Evolutionary conservation across 345 rosid species (phyloP).

Genomic region (Heritiera fomes): DNA sequence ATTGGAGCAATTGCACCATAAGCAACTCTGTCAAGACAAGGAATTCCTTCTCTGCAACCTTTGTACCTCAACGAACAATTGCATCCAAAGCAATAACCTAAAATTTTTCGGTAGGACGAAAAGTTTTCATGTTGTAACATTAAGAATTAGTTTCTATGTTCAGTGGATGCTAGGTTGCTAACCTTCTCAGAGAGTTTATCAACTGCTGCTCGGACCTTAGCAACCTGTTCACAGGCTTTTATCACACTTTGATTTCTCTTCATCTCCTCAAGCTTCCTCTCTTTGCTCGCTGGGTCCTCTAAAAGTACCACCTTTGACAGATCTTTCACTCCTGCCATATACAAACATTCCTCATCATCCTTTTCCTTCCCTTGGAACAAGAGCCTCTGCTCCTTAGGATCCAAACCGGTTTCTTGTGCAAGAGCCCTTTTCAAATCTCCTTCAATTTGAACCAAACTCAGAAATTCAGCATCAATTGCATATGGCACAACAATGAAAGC

Average conservation of each 20-base stretch:
- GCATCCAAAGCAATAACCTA: conserved; percentile 50
- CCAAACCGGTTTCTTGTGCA: conserved; percentile 42
- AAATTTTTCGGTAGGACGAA: background rate
- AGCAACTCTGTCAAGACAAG: conserved; percentile 48
- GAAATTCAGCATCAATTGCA: conserved; percentile 22
- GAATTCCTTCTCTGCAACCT: conserved; percentile 44
- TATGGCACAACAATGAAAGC: background rate
- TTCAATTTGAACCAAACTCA: conserved; percentile 25
- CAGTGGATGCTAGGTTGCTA: background rate
- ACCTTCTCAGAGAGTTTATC: conserved; percentile 53
- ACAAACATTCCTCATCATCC: conserved; percentile 47
- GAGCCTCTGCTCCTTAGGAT: conserved; percentile 53
- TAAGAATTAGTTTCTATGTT: background rate
- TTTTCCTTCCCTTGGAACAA: conserved; percentile 55
- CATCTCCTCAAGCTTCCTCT: conserved; percentile 50
- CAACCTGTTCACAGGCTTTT: conserved; percentile 41
- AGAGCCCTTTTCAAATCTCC: conserved; percentile 52
- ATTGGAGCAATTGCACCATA: conserved; percentile 48
- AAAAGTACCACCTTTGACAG: conserved; percentile 47
- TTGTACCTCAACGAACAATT: conserved; percentile 30
- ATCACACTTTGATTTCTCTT: conserved; percentile 31
- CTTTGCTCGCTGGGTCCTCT: conserved; percentile 60
- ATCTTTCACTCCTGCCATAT: conserved; percentile 55
- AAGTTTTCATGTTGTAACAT: background rate
- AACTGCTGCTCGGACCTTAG: conserved; percentile 46